Evolutionary conservation across 2,329 filamentous ascomycete species (phyloP).

Genomic region (Lomentospora prolificans): DNA sequence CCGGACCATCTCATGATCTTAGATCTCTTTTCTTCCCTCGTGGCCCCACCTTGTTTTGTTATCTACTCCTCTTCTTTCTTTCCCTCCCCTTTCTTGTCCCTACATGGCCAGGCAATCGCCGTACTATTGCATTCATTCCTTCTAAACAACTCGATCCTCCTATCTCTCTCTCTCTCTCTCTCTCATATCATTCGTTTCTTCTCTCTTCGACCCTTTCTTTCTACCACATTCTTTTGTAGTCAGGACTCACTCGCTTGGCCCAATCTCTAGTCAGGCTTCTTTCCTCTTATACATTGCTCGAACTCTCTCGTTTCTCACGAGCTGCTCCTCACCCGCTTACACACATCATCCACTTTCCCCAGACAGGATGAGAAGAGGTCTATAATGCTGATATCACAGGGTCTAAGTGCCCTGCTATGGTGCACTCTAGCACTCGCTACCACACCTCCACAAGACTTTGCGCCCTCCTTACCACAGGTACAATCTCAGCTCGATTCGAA

Average conservation of each 20-base stretch:
- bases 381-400: slow-evolving; percentile 6
- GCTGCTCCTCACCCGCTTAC: too few relatives aligned
- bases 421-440: slow-evolving; percentile 3
- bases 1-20: slow-evolving; percentile 5
- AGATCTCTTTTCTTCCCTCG: slow-evolving; percentile 2
- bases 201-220: neutral
- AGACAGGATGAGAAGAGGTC: slow-evolving; percentile 1
- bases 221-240: neutral
- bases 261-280: neutral
- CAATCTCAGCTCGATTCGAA: neutral
- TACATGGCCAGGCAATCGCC: neutral
- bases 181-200: neutral
- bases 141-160: neutral
- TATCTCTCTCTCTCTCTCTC: neutral
- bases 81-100: neutral
- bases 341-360: neutral
- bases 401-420: slow-evolving; percentile 6
- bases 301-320: neutral
- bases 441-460: neutral
- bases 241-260: neutral
- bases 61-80: neutral
- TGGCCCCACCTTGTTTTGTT: neutral
- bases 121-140: slow-evolving; percentile 5
- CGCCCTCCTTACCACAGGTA: neutral
- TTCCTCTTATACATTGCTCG: neutral